phyloP scores from a whole-genome alignment of 257 asterid genomes.

The Nicotiana tomentosiformis region DNA sequence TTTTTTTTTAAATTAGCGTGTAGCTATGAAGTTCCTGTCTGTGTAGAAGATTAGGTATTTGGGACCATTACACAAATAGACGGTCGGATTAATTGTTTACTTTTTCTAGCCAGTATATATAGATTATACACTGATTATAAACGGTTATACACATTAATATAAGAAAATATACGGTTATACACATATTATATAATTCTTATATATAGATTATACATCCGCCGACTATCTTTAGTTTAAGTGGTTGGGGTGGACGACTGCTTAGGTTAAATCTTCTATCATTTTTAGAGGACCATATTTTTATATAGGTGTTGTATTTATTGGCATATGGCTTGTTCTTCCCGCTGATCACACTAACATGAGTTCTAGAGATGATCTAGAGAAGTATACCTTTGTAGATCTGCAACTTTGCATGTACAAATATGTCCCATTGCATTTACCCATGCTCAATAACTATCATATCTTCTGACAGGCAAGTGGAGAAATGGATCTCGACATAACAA shows the following conservation, averaged over 20 bases:
- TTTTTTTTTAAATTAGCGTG: background rate
- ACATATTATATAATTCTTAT: too few species aligned
- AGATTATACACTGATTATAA: too few species aligned
- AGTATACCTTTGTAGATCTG: background rate
- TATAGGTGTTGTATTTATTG: background rate
- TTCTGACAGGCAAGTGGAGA: constrained; percentile 69
- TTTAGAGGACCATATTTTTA: background rate
- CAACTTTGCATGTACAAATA: background rate
- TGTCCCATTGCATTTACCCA: background rate
- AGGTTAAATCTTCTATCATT: too few species aligned
- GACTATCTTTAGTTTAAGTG: too few species aligned
- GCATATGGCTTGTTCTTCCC: background rate
- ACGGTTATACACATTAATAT: too few species aligned
- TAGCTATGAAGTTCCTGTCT: background rate
- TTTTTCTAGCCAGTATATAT: too few species aligned
- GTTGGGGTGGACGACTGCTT: too few species aligned
- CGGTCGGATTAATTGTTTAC: too few species aligned
- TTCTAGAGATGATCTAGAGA: background rate
- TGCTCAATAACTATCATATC: background rate
- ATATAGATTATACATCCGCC: too few species aligned
- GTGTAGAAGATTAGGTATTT: background rate
- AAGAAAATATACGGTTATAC: too few species aligned
- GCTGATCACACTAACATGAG: background rate
- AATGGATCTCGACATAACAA: constrained; percentile 88
- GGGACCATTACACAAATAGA: too few species aligned